Conservation (phyloP, 768 basidiomycete species). For the Lactarius evosmus region DNA sequence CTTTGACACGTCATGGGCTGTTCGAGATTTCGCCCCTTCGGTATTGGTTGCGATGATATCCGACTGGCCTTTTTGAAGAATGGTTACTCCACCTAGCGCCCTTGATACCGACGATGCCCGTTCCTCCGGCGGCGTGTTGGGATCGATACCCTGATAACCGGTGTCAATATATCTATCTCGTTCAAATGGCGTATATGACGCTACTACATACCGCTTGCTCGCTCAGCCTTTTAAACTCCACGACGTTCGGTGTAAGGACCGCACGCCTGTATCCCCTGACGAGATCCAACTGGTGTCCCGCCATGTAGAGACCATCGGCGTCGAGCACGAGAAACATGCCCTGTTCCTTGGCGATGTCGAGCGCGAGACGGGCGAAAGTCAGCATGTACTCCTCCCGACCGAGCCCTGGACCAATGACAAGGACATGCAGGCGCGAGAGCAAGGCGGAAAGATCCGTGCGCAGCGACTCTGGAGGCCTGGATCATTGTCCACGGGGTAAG, state of each 20-base stretch:
- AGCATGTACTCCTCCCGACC: slow-evolving; percentile 93
- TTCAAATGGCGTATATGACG: background rate
- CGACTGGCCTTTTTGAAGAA: slow-evolving; percentile 80
- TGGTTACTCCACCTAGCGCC: slow-evolving; percentile 79
- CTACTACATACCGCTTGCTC: slow-evolving; percentile 58
- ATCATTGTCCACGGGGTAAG: slow-evolving; percentile 1
- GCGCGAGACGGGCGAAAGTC: slow-evolving; percentile 67
- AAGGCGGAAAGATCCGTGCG: slow-evolving; percentile 58
- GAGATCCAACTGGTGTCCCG: slow-evolving; percentile 68
- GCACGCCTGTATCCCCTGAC: slow-evolving; percentile 84
- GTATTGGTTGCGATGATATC: slow-evolving; percentile 84
- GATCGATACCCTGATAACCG: slow-evolving; percentile 46
- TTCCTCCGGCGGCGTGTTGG: slow-evolving; percentile 45
- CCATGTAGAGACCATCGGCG: slow-evolving; percentile 85
- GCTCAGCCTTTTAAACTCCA: slow-evolving; percentile 84
- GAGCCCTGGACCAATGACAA: slow-evolving; percentile 92
- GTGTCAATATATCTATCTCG: background rate
- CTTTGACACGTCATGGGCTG: slow-evolving; percentile 42
- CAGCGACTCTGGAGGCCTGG: slow-evolving; percentile 50
- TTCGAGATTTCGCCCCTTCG: slow-evolving; percentile 45
- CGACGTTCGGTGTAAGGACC: slow-evolving; percentile 91
- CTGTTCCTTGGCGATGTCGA: slow-evolving; percentile 61
- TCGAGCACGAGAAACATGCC: slow-evolving; percentile 93
- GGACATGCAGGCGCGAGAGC: slow-evolving; percentile 82
- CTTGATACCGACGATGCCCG: slow-evolving; percentile 72